Percentiles rank a stretch among this genome's conserved stretches.
These are phyloP conservation scores for Wickerhamiella bombiphila DNA, from an alignment of 805 yeast genomes.

Conservation along the genomic window DNA sequence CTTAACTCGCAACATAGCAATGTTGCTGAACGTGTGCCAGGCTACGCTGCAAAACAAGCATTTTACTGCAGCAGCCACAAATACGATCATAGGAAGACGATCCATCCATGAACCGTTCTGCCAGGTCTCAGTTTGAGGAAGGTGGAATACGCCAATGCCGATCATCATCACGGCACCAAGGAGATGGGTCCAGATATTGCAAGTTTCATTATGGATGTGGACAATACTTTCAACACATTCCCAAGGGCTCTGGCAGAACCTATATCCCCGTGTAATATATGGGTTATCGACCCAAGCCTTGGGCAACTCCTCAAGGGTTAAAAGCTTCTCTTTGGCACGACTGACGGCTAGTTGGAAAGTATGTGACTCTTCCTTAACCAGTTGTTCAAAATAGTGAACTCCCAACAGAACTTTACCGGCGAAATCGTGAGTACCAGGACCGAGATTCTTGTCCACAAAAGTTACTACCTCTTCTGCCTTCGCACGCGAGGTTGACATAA, in stretches of 20 bases:
- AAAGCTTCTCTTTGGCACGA: slow-evolving; percentile 28
- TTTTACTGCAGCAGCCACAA: slow-evolving; percentile 55
- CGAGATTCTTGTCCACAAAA: slow-evolving; percentile 19
- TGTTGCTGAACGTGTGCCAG: slow-evolving; percentile 87
- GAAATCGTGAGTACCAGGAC: slow-evolving; percentile 17
- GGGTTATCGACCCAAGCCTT: slow-evolving; percentile 88
- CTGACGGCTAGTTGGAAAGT: slow-evolving; percentile 14
- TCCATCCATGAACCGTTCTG: slow-evolving; percentile 29
- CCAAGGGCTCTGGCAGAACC: slow-evolving; percentile 54
- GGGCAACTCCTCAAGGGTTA: slow-evolving; percentile 80
- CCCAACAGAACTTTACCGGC: slow-evolving; percentile 19
- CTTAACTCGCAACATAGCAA: slow-evolving; percentile 47
- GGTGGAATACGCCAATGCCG: slow-evolving; percentile 43
- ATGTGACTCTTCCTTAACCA: slow-evolving; percentile 22
- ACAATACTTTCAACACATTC: slow-evolving; percentile 49
- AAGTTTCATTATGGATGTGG: slow-evolving; percentile 67
- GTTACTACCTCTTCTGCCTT: slow-evolving; percentile 23
- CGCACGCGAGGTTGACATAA: slow-evolving; percentile 22
- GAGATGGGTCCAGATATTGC: slow-evolving; percentile 88
- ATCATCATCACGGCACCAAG: slow-evolving; percentile 48
- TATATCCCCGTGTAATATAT: slow-evolving; percentile 67
- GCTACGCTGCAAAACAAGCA: slow-evolving; percentile 66
- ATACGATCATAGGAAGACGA: slow-evolving; percentile 43
- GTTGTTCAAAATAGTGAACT: slow-evolving; percentile 22
- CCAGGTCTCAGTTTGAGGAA: slow-evolving; percentile 46